Evolutionary conservation across 768 basidiomycete genomes (phyloP).

Genomic region (Myochromella boudieri): DNA sequence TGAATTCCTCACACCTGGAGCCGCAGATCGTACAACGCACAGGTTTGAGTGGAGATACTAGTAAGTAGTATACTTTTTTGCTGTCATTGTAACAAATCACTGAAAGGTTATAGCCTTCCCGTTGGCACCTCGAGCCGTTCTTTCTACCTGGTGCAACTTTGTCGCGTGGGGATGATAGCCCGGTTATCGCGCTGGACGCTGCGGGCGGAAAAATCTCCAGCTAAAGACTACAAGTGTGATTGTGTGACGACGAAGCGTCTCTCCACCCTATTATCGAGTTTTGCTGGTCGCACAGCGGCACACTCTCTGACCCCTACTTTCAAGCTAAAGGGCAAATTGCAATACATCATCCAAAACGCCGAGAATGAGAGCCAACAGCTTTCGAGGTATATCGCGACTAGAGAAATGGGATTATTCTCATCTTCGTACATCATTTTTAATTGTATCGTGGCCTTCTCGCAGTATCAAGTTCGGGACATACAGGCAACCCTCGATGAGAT

Average conservation of each 20-base stretch:
- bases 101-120: too few species aligned
- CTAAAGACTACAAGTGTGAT: not conserved
- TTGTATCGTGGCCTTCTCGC: not conserved
- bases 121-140: not conserved
- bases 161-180: not conserved
- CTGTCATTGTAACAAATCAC: too few species aligned
- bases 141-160: slow-evolving; percentile 3
- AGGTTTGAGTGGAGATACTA: slow-evolving; percentile 4
- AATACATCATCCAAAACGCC: not conserved
- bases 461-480: slow-evolving; percentile 2
- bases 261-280: not conserved
- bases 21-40: not conserved
- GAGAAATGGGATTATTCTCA: not conserved
- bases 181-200: not conserved
- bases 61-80: not conserved
- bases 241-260: not conserved
- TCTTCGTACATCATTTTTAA: not conserved
- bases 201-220: not conserved
- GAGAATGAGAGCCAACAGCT: not conserved
- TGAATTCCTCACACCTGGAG: slow-evolving; percentile 3
- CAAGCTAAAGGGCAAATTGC: not conserved
- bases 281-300: not conserved
- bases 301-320: not conserved
- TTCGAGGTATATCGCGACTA: not conserved
- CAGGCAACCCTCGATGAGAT: not conserved